A percentile compares a stretch with the other conserved stretches of the same genome.
Evolutionary conservation across 2,329 filamentous ascomycete genomes (phyloP).

Genomic region (Hypoxylon sp.): DNA sequence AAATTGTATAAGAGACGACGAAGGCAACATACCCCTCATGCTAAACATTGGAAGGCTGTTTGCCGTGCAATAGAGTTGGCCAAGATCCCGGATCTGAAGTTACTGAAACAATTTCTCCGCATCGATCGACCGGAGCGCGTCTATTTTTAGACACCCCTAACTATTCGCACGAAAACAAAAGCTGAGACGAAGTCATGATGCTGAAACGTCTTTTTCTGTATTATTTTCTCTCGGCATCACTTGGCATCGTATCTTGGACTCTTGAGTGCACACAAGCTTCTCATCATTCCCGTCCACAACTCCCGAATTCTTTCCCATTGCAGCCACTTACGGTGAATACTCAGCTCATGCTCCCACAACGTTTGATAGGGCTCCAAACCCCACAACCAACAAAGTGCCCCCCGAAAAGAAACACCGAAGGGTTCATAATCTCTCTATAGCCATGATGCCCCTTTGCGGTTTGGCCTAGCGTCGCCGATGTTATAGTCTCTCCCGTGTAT

Average conservation of each 20-base stretch:
- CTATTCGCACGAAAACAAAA: conserved; percentile 24
- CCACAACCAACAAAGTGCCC: no score
- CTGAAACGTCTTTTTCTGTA: conserved; percentile 28
- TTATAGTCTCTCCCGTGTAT: conserved; percentile 1
- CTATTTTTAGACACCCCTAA: conserved; percentile 22
- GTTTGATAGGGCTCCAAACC: not conserved
- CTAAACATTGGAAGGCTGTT: no score
- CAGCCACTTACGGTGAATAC: conserved; percentile 8
- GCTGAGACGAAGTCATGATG: conserved; percentile 25
- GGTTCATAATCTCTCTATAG: not conserved
- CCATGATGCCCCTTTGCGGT: not conserved
- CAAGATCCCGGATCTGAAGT: conserved; percentile 19
- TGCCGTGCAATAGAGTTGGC: not conserved
- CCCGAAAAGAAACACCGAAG: not conserved
- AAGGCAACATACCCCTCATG: not conserved
- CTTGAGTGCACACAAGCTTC: conserved; percentile 21
- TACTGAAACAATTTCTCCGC: conserved; percentile 22
- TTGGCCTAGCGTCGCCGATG: not conserved
- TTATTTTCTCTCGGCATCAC: conserved; percentile 32
- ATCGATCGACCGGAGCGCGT: conserved; percentile 12
- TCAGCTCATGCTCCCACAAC: conserved; percentile 2
- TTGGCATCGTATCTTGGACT: conserved; percentile 28
- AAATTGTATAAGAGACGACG: not conserved
- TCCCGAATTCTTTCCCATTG: conserved; percentile 13
- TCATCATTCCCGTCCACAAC: conserved; percentile 15